Evolutionary conservation across 768 basidiomycete genomes (phyloP), one percentile per base, ranked within the genome.

Genomic region (Amanita brunnescens): DNA sequence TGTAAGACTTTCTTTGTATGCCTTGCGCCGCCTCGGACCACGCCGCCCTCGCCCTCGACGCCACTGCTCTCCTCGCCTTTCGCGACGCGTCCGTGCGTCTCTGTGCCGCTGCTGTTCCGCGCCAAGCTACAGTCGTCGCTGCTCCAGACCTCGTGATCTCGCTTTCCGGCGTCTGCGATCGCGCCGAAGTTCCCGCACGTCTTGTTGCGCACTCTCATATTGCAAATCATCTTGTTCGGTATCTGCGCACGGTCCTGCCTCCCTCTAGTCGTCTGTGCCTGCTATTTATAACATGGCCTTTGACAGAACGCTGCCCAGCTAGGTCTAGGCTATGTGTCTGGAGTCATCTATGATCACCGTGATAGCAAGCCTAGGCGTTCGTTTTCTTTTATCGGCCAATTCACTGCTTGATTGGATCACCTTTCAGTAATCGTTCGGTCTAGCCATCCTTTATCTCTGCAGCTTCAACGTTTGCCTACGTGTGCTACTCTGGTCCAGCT

Each of bases 281-380:
- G 20, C 30, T 21, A 21, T 47, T n/a, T 16, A 9, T 47, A 32
- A 47, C 45, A 10, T 42, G 16, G 23, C 21, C 5, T 26, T 51
- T 58, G 16, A 35, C 52, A 89, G 86, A 87, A 89, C 62, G 68
- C 78, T 16, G 55, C 59, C 35, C 71, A 72, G 52, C 73, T 88
- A 9, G 83, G 80, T 33, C 65, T 88, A 47, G 73, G 73, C 52
- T 70, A 67, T 43, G 67, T 87, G 35, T 85, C 85, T n/a, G 67
- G 73, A 53, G 58, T 75, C 18, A 73, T 72, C 55, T 60, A 80
- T 18, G 74, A 76, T 55, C 66, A 74, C 18, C 62, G 68, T 40
- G 75, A 74, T 52, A 68, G 66, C 44, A 55, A 62, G 7, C 61
- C 67, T 29, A 76, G 71, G 65, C 48, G 77, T 78, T 59, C 43